These are phyloP conservation scores for Trichoderma sp. DNA, from an alignment of 2,329 filamentous ascomycete species.

Conservation along the genomic window DNA sequence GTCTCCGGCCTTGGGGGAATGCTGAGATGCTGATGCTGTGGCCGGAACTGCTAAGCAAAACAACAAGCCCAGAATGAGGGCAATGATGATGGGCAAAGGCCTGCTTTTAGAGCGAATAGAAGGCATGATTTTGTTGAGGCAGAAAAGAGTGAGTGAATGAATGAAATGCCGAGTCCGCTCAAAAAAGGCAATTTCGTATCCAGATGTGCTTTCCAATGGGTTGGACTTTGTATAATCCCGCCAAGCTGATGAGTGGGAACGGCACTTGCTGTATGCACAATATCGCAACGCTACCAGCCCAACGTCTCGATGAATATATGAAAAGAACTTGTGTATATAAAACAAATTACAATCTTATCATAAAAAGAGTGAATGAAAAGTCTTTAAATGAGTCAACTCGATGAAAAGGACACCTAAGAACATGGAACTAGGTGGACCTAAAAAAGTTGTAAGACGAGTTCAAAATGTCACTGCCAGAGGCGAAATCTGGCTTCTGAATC, in stretches of 20 bases:
- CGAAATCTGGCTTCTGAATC: constrained; percentile 21
- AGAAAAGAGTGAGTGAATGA: neutral
- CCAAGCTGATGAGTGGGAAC: neutral
- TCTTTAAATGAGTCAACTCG: constrained; percentile 23
- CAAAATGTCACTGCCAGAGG: constrained; percentile 10
- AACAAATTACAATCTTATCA: neutral
- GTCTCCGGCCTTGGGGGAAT: constrained; percentile 23
- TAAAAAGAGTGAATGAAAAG: neutral
- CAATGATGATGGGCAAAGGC: constrained; percentile 26
- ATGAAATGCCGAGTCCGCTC: neutral
- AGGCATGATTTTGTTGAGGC: neutral
- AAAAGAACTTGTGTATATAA: neutral
- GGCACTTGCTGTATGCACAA: neutral
- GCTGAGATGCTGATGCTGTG: constrained; percentile 34
- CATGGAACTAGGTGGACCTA: constrained; percentile 11
- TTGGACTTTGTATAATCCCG: neutral
- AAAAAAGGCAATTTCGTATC: neutral
- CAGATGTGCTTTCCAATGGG: neutral
- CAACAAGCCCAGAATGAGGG: constrained; percentile 33
- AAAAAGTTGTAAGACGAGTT: neutral
- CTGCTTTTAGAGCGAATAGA: neutral
- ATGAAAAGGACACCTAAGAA: constrained; percentile 25
- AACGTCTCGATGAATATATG: neutral
- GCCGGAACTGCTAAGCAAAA: constrained; percentile 32
- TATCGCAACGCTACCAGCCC: neutral